A percentile compares a stretch with the other conserved stretches of the same genome.
Conservation (phyloP, 2,329 filamentous ascomycete genomes). For the Aspergillus fructus region DNA sequence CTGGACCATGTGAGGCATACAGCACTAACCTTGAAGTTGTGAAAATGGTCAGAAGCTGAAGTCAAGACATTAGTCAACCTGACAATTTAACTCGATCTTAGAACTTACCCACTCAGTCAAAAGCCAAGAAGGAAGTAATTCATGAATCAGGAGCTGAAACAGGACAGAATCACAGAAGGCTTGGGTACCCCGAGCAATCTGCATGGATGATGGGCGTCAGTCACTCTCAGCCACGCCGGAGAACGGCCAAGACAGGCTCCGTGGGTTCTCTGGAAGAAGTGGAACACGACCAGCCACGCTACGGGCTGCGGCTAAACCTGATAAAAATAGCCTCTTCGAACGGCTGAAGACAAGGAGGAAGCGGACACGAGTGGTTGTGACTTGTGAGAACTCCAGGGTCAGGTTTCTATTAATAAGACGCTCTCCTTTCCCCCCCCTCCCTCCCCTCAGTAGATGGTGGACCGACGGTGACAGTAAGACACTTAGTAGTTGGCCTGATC, state of each 20-base stretch:
- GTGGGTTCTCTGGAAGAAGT: constrained; percentile 2
- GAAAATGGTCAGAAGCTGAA: background rate
- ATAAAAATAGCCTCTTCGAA: constrained; percentile 4
- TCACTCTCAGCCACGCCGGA: background rate
- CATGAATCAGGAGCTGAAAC: background rate
- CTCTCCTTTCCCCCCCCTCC: background rate
- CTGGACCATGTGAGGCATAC: background rate
- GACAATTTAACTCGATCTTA: background rate
- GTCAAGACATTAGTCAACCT: background rate
- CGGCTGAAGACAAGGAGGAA: background rate
- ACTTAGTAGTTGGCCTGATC: background rate
- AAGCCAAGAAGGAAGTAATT: background rate
- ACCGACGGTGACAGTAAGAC: background rate
- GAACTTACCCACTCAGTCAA: background rate
- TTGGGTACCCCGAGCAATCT: background rate
- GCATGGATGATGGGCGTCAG: background rate
- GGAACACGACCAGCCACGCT: background rate
- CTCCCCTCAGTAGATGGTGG: background rate
- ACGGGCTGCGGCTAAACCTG: background rate
- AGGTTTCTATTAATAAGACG: background rate
- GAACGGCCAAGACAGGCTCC: background rate
- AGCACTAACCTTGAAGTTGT: background rate
- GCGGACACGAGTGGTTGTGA: background rate
- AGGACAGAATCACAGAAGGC: background rate
- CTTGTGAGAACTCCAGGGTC: background rate